Conservation (phyloP, 1,284 basidiomycete genomes). For the Ustilago vetiveriae region DNA sequence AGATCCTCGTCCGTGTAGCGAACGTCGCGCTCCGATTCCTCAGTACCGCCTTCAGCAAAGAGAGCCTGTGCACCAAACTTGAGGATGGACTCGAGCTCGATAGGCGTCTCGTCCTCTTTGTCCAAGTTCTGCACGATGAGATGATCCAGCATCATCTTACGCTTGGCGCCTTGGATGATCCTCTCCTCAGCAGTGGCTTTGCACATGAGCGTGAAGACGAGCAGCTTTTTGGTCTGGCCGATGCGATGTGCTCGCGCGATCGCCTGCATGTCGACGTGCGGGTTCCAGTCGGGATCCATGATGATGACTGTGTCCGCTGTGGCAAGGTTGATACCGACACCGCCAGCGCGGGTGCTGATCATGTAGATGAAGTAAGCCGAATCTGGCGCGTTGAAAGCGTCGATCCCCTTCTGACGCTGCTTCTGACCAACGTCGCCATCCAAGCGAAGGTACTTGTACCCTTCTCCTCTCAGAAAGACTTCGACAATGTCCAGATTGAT, state of each 20-base stretch:
- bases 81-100: slow-evolving; percentile 64
- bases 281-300: slow-evolving; percentile 92
- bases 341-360: slow-evolving; percentile 67
- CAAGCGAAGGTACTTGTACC: slow-evolving; percentile 65
- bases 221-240: slow-evolving; percentile 67
- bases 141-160: slow-evolving; percentile 67
- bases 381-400: slow-evolving; percentile 85
- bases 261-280: slow-evolving; percentile 83
- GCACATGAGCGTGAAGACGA: slow-evolving; percentile 68
- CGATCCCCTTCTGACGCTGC: slow-evolving; percentile 73
- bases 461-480: slow-evolving; percentile 62
- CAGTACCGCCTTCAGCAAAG: slow-evolving; percentile 63
- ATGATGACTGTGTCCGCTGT: slow-evolving; percentile 89
- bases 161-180: slow-evolving; percentile 64
- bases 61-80: slow-evolving; percentile 66
- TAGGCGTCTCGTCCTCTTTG: slow-evolving; percentile 54
- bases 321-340: slow-evolving; percentile 69
- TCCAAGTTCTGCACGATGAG: slow-evolving; percentile 64
- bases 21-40: slow-evolving; percentile 60
- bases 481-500: slow-evolving; percentile 67
- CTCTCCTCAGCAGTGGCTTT: slow-evolving; percentile 68
- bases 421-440: slow-evolving; percentile 43
- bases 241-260: slow-evolving; percentile 85
- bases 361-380: slow-evolving; percentile 72
- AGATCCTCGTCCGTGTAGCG: slow-evolving; percentile 64